Evolutionary conservation across 2,329 filamentous ascomycete species (phyloP).

Genomic region (Leptographium procerum): DNA sequence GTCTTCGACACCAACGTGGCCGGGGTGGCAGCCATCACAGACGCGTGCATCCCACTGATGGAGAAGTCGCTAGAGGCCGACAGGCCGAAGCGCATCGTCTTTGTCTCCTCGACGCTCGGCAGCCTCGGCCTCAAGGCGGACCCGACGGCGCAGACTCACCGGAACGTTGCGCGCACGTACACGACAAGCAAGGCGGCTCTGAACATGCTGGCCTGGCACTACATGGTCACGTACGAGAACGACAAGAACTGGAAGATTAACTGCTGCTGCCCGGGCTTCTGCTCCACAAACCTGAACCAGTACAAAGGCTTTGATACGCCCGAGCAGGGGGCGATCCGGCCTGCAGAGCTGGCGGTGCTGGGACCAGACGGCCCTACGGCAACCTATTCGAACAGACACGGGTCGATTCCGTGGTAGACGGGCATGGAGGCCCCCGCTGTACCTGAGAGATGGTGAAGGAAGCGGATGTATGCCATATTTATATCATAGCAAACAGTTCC

Average conservation of each 20-base stretch:
- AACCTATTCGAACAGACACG: conserved; percentile 18
- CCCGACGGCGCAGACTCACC: conserved; percentile 5
- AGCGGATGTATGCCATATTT: too few relatives aligned
- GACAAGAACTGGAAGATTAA: conserved; percentile 22
- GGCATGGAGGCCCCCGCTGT: not conserved
- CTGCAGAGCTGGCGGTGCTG: conserved; percentile 20
- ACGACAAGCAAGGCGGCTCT: conserved; percentile 17
- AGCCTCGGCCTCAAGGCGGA: conserved; percentile 13
- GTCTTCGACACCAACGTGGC: conserved; percentile 15
- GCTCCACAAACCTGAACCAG: conserved; percentile 19
- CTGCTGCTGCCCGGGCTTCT: conserved; percentile 25
- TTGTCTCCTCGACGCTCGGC: conserved; percentile 15
- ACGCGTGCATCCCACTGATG: conserved; percentile 21
- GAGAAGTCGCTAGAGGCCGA: conserved; percentile 14
- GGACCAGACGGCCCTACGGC: conserved; percentile 18
- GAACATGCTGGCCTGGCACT: conserved; percentile 19
- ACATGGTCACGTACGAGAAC: conserved; percentile 18
- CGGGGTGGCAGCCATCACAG: conserved; percentile 18
- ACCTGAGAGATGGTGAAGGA: not conserved
- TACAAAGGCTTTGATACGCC: conserved; percentile 10
- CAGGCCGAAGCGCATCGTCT: conserved; percentile 14
- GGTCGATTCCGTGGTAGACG: conserved; percentile 11
- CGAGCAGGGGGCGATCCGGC: conserved; percentile 18
- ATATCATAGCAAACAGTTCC: too few relatives aligned
- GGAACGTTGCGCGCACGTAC: conserved; percentile 12